phyloP scores from a whole-genome alignment of 2,329 filamentous ascomycete species.

The Mollisiaceae sp. region DNA sequence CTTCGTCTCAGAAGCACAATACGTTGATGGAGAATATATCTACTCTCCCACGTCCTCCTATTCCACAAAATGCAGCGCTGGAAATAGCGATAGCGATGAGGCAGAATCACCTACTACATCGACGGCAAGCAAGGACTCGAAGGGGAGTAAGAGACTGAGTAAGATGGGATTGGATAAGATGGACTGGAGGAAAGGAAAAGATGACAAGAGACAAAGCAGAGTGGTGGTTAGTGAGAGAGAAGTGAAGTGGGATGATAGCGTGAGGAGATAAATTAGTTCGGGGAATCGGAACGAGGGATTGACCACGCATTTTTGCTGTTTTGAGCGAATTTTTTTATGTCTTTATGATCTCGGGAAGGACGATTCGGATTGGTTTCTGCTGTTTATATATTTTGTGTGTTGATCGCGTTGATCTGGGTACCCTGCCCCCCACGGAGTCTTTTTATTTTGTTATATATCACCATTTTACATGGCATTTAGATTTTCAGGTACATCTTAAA shows the following conservation, averaged over 20 bases:
- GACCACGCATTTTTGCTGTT: constrained; percentile 17
- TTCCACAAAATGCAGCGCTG: constrained; percentile 45
- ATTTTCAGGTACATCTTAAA: neutral
- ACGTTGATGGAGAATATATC: constrained; percentile 95
- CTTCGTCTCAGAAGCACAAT: constrained; percentile 86
- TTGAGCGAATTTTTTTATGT: constrained; percentile 24
- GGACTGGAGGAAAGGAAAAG: constrained; percentile 37
- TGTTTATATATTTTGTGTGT: constrained; percentile 16
- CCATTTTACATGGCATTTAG: neutral
- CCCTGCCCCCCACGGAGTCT: neutral
- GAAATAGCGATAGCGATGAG: constrained; percentile 34
- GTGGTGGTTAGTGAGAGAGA: constrained; percentile 30
- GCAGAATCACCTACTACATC: constrained; percentile 14
- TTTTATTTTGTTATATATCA: constrained; percentile 8
- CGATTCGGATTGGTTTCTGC: constrained; percentile 12
- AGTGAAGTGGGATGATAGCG: constrained; percentile 31
- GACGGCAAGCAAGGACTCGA: constrained; percentile 23
- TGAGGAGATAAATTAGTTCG: constrained; percentile 6
- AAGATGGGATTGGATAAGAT: constrained; percentile 36
- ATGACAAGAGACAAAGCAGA: constrained; percentile 27
- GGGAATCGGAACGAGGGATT: constrained; percentile 6
- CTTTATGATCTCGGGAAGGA: constrained; percentile 25
- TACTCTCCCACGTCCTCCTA: constrained; percentile 61
- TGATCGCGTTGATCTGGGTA: constrained; percentile 12
- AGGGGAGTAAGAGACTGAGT: constrained; percentile 31